Percentiles rank a stretch among this genome's conserved stretches.
Conservation (phyloP, 345 rosid species). For the Aquilaria malaccensis region DNA sequence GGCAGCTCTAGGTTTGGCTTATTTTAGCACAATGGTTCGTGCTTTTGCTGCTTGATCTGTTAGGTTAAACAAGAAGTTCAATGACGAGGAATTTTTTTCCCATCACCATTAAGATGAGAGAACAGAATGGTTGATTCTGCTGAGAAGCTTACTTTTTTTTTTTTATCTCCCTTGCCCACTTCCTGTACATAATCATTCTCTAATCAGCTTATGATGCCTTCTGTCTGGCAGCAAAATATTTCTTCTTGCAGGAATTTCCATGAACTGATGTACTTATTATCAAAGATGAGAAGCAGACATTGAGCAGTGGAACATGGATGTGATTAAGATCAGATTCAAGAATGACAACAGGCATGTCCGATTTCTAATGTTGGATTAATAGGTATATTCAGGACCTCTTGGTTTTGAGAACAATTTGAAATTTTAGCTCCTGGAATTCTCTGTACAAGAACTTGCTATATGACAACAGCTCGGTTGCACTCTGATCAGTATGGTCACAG, state of each 20-base stretch:
- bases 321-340: neutral
- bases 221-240: neutral
- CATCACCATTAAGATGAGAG: too few relatives aligned
- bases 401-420: too few relatives aligned
- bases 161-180: neutral
- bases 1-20: too few relatives aligned
- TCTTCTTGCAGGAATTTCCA: neutral
- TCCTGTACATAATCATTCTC: neutral
- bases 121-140: neutral
- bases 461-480: neutral
- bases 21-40: too few relatives aligned
- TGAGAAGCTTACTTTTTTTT: neutral
- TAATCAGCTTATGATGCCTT: neutral
- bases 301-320: neutral
- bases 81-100: too few relatives aligned
- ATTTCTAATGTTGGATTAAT: neutral
- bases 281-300: neutral
- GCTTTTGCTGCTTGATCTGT: too few relatives aligned
- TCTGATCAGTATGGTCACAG: neutral
- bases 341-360: neutral
- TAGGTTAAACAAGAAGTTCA: too few relatives aligned
- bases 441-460: conserved; percentile 3
- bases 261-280: neutral
- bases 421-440: too few relatives aligned
- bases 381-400: too few relatives aligned